Conservation (phyloP, 176 grass and related monocot genomes). For the Tillandsia fasciculata region DNA sequence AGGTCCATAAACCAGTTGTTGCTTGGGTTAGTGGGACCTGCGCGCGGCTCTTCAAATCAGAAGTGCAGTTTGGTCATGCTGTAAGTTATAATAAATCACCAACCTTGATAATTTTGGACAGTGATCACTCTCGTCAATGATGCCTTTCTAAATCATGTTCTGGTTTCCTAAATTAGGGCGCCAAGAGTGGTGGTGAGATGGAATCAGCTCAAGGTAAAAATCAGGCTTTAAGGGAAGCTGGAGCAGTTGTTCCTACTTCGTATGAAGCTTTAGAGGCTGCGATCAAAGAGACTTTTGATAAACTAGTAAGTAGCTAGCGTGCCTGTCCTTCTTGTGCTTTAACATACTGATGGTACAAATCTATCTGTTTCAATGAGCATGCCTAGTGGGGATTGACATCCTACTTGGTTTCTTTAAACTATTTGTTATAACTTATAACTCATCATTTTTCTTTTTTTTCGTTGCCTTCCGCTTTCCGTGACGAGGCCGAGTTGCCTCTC, state of each 20-base stretch:
- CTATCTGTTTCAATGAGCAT: neutral
- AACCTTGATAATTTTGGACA: neutral
- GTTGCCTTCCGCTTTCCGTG: no score
- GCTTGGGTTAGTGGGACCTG: slow-evolving; percentile 99
- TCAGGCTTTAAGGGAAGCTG: slow-evolving; percentile 78
- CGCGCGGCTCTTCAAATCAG: slow-evolving; percentile 84
- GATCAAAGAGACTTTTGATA: slow-evolving; percentile 84
- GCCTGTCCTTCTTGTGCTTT: neutral
- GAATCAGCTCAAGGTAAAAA: slow-evolving; percentile 98
- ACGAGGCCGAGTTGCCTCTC: no score
- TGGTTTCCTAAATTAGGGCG: slow-evolving; percentile 43
- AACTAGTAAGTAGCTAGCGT: slow-evolving; percentile 38
- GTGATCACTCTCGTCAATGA: slow-evolving; percentile 4
- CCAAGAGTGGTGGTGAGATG: slow-evolving; percentile 93
- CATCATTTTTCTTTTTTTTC: neutral
- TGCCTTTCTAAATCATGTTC: slow-evolving; percentile 16
- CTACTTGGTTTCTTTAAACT: neutral
- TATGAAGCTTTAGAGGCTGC: slow-evolving; percentile 86
- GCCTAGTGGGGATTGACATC: neutral
- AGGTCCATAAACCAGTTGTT: slow-evolving; percentile 94
- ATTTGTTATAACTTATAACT: neutral
- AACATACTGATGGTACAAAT: neutral
- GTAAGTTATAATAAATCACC: slow-evolving; percentile 36
- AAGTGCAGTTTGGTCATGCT: slow-evolving; percentile 99
- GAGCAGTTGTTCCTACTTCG: slow-evolving; percentile 92